These are phyloP conservation scores for Paraconiothyrium brasiliense DNA, from an alignment of 2,329 filamentous ascomycete genomes.

Conservation along the genomic window DNA sequence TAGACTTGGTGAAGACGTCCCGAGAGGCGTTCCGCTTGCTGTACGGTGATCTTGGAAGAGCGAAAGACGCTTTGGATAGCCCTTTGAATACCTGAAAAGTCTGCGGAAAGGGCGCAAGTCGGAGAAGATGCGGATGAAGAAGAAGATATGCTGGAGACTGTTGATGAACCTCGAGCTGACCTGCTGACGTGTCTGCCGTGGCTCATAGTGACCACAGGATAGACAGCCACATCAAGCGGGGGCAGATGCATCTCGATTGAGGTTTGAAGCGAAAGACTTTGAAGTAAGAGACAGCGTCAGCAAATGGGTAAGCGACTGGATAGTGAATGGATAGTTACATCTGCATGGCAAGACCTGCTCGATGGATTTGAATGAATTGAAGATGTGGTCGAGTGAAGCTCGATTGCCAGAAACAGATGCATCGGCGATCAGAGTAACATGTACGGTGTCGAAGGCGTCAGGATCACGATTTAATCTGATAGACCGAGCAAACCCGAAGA, in stretches of 20 bases:
- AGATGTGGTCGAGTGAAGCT: neutral
- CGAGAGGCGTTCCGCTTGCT: slow-evolving; percentile 46
- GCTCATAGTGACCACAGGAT: slow-evolving; percentile 47
- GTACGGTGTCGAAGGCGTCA: slow-evolving; percentile 19
- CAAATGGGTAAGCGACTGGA: slow-evolving; percentile 21
- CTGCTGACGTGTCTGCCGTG: slow-evolving; percentile 37
- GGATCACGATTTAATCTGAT: slow-evolving; percentile 19
- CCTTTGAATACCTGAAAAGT: slow-evolving; percentile 47
- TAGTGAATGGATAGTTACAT: slow-evolving; percentile 21
- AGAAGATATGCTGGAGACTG: slow-evolving; percentile 38
- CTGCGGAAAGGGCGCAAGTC: slow-evolving; percentile 31
- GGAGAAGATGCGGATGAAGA: slow-evolving; percentile 38
- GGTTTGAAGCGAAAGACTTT: slow-evolving; percentile 15
- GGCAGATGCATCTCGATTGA: slow-evolving; percentile 49
- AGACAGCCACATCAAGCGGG: slow-evolving; percentile 45
- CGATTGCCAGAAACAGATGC: slow-evolving; percentile 8
- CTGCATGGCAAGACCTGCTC: slow-evolving; percentile 32
- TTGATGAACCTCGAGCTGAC: slow-evolving; percentile 34
- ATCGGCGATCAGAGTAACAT: slow-evolving; percentile 7
- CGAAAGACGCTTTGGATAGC: slow-evolving; percentile 43
- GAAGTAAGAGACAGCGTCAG: slow-evolving; percentile 26
- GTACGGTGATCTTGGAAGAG: slow-evolving; percentile 42
- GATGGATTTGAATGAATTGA: slow-evolving; percentile 26
- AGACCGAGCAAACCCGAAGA: slow-evolving; percentile 36
- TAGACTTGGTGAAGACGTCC: slow-evolving; percentile 53